Base-by-base conservation (phyloP, 1,139 yeast species). In the Kurtzmaniella natalensis region DNA sequence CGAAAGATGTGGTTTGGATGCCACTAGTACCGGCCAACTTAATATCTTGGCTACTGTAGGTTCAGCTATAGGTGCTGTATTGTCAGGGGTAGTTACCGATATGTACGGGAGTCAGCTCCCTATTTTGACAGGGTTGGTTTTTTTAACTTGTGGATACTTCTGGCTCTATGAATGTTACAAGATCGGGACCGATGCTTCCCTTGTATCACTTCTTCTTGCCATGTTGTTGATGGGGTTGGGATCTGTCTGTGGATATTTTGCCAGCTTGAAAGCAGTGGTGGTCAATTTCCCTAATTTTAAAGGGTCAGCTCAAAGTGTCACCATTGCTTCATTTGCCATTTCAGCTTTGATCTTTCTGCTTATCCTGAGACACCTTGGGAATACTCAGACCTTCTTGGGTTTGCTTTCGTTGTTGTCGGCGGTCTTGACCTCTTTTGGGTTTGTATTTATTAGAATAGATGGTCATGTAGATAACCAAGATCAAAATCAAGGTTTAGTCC, bases 241-340 rank as follows among this genome's bases (percentile, higher is more conserved):
- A 1, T 55, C 65, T 1, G 57, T 58, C 0, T 42, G 61, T 2
- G 63, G 63, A 4, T 61, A 61, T 37, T 61, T 61, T 34, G 57
- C 63, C 35, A 50, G 63, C 13, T 48, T 61, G 10, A 61, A 61
- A 37, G 66, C 66, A 1, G 64, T 61, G 5, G 52, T 64, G 0
- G 41, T 60, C 4, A 53, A 50, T 37, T 61, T 61, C 34, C 65
- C 65, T 7, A 48, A 50, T 19, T 51, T 37, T 32, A 59, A 57
- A 36, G 64, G 62, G 14, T 47, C 63, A 0, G 66, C 67, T 7
- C 66, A 60, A 40, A 57, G 64, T 39, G 45, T 61, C 13, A 59
- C 67, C n/a, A 60, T 61, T 35, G 61, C 67, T 1, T 54, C 61
- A 5, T 61, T 61, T 49, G 67, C 67, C n/a, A 59, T 61, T n/a